Conservation (phyloP, 1,284 basidiomycete species). For the Trametes hirsuta region DNA sequence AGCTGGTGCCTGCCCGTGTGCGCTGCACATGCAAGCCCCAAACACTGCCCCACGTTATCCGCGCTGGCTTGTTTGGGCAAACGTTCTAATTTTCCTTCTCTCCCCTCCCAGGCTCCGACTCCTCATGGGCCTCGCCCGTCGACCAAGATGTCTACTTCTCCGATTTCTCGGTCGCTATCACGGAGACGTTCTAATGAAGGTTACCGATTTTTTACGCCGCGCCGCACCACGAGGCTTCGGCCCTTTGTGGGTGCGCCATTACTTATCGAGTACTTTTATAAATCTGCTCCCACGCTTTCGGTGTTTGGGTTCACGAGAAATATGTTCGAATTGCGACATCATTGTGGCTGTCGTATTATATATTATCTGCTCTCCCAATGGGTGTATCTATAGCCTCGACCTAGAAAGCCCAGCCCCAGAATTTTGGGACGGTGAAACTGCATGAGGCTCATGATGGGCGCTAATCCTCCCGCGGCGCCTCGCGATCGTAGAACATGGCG, state of each 20-base stretch:
- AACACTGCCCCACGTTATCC: neutral
- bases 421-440: too few relatives aligned
- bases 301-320: neutral
- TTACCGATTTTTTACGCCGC: neutral
- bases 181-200: slow-evolving; percentile 45
- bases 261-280: neutral
- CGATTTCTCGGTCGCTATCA: slow-evolving; percentile 66
- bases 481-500: neutral
- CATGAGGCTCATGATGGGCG: too few relatives aligned
- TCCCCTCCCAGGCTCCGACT: slow-evolving; percentile 43
- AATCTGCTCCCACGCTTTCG: neutral
- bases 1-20: neutral
- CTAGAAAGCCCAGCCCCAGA: too few relatives aligned
- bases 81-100: slow-evolving; percentile 5
- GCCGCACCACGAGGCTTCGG: slow-evolving; percentile 1
- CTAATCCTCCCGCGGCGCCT: neutral
- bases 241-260: neutral
- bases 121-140: slow-evolving; percentile 56
- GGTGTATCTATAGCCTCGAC: too few relatives aligned
- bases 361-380: neutral
- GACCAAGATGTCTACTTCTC: slow-evolving; percentile 63
- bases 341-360: neutral
- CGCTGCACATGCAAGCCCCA: neutral
- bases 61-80: neutral
- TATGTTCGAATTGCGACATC: neutral